Base-by-base conservation (phyloP, 257 asterid species). In the Solanum sitiens region DNA sequence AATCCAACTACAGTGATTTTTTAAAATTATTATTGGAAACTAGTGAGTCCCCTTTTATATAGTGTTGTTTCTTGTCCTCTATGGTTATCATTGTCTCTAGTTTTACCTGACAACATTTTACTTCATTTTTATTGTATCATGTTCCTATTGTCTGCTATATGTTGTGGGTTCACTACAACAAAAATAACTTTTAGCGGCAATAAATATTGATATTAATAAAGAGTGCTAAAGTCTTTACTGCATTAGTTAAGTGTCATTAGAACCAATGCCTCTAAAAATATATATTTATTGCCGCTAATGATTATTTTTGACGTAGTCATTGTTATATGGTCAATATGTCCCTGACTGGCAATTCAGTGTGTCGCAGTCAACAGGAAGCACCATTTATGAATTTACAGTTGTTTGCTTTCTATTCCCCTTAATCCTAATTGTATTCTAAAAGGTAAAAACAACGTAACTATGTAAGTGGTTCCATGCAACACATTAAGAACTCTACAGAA, bases 261-360 rank as follows among this genome's bases (percentile, higher is more conserved):
- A 35, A 35, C 37, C 37, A 35, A 5, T 35, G 37, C 37, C 37
- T 35, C 37, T 35, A 35, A 35, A 35, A 35, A 35, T 35, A 35
- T 5, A 35, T 35, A 35, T 35, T 35, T 35, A 35, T 35, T 35
- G 37, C 37, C 37, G 37, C 37, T 35, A 35, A 35, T 4, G 37
- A 35, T 35, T 35, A 35, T 35, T 35, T 33, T 35, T 35, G 37
- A 35, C 6, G 37, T 35, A 35, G 37, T 35, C 37, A 4, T 35
- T 95, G 70, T 90, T 92, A 42, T 92, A 95, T 80, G 98, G 98
- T 72, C 68, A 95, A 87, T 93, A 93, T 87, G 95, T 96, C 44
- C 98, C 98, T 2, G 93, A 95, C 87, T 96, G 98, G 98, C 90
- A 92, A 86, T 92, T 94, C 88, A 75, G 85, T 80, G 89, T 59